These are phyloP conservation scores for Lactarius quietus DNA, from an alignment of 768 basidiomycete genomes.

Conservation along the genomic window DNA sequence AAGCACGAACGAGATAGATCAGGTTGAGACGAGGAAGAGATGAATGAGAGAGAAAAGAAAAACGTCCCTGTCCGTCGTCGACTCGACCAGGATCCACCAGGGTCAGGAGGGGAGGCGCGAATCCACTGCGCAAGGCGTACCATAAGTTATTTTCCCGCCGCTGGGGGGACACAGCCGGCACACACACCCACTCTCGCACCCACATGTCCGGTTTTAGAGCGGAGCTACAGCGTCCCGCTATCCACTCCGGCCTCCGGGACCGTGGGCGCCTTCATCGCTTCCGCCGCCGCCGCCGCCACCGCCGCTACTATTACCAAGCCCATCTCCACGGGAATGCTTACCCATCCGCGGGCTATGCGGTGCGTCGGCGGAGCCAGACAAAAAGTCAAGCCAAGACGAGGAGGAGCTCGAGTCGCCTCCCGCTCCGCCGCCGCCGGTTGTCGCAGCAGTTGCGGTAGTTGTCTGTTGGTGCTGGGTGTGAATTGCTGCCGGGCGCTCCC, in stretches of 20 bases:
- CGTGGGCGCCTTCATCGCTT: conserved; percentile 11
- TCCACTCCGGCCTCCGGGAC: background rate
- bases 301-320: background rate
- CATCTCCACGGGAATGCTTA: conserved; percentile 22
- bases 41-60: background rate
- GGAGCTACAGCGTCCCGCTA: background rate
- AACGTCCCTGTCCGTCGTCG: background rate
- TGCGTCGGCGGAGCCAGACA: conserved; percentile 19
- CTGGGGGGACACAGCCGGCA: background rate
- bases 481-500: conserved; percentile 1
- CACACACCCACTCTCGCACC: background rate
- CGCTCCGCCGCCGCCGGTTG: background rate
- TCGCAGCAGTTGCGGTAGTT: background rate
- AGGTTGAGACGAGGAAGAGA: background rate
- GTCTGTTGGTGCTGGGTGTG: background rate
- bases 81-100: background rate
- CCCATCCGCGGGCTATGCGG: conserved; percentile 17
- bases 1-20: background rate
- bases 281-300: background rate
- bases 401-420: conserved; percentile 4
- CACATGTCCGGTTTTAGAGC: background rate
- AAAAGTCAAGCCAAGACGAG: conserved; percentile 25
- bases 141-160: background rate
- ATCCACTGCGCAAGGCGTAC: background rate
- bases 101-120: background rate